These are phyloP conservation scores for Glomus cerebriforme DNA, from an alignment of 192 early-diverging fungal species.

Conservation along the genomic window DNA sequence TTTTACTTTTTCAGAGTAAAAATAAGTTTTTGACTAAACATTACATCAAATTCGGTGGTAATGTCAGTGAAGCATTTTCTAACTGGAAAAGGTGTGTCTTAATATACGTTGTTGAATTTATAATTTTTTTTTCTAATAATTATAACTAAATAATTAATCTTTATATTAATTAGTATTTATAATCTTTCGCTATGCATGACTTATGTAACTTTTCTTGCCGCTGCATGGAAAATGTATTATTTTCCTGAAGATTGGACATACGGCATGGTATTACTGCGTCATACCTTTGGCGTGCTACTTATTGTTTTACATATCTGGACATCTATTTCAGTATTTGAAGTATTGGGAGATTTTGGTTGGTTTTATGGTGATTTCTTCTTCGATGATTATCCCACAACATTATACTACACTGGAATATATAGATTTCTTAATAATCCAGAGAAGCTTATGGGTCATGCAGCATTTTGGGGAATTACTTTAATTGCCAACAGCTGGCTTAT, in stretches of 20 bases:
- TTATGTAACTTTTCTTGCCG: conserved; percentile 83
- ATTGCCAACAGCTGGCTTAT: conserved; percentile 82
- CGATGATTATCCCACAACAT: conserved; percentile 69
- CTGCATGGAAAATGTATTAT: conserved; percentile 79
- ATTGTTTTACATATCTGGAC: conserved; percentile 92
- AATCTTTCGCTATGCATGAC: conserved; percentile 91
- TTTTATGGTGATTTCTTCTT: conserved; percentile 99
- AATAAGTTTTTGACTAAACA: conserved; percentile 84
- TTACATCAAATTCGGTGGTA: conserved; percentile 94
- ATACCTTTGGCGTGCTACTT: conserved; percentile 79
- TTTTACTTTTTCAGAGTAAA: conserved; percentile 81
- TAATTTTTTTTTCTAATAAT: background rate
- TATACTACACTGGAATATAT: conserved; percentile 88
- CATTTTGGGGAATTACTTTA: conserved; percentile 91
- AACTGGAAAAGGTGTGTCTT: conserved; percentile 84
- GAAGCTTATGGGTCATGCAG: conserved; percentile 90
- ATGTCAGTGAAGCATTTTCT: conserved; percentile 82
- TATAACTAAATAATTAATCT: conserved; percentile 24
- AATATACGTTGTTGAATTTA: conserved; percentile 1
- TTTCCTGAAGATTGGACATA: conserved; percentile 70
- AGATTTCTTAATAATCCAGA: conserved; percentile 92
- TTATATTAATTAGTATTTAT: conserved; percentile 65
- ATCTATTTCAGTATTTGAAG: conserved; percentile 88
- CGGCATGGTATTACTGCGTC: conserved; percentile 75
- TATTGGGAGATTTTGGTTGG: conserved; percentile 95